These are phyloP conservation scores for Hypoxylon sp. DNA, from an alignment of 2,329 filamentous ascomycete genomes.

Conservation along the genomic window DNA sequence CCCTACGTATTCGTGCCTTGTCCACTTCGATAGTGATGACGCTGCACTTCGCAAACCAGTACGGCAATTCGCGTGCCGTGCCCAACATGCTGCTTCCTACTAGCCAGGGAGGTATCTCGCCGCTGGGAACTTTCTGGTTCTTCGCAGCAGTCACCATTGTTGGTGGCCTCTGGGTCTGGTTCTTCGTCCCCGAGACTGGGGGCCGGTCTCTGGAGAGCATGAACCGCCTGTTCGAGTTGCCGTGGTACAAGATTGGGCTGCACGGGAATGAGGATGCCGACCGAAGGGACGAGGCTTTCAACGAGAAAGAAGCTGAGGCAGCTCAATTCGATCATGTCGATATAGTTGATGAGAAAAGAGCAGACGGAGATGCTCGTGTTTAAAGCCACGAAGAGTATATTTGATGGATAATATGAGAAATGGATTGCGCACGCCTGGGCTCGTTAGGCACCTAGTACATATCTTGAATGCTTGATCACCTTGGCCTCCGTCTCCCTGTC, in stretches of 20 bases:
- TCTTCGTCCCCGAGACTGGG: slow-evolving; percentile 79
- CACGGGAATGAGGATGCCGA: slow-evolving; percentile 67
- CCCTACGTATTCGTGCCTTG: slow-evolving; percentile 78
- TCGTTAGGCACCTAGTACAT: background rate
- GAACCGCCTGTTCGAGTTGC: slow-evolving; percentile 78
- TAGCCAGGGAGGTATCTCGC: slow-evolving; percentile 62
- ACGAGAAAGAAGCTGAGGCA: slow-evolving; percentile 60
- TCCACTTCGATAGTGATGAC: slow-evolving; percentile 81
- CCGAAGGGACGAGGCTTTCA: slow-evolving; percentile 57
- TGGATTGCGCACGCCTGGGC: background rate
- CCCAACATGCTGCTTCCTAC: slow-evolving; percentile 76
- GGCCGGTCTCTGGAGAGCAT: slow-evolving; percentile 77
- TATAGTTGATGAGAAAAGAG: slow-evolving; percentile 24
- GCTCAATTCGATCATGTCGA: slow-evolving; percentile 57
- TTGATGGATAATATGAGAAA: background rate
- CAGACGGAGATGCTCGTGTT: slow-evolving; percentile 18
- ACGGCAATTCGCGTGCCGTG: slow-evolving; percentile 80
- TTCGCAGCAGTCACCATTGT: slow-evolving; percentile 77
- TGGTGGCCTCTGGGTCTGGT: slow-evolving; percentile 77
- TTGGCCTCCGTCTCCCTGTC: background rate
- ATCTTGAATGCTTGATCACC: background rate
- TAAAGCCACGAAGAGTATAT: background rate
- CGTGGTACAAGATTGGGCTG: slow-evolving; percentile 80
- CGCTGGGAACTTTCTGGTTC: slow-evolving; percentile 81
- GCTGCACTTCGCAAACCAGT: slow-evolving; percentile 83